These are phyloP conservation scores for Beta corolliflora DNA, from an alignment of 179 eudicot species.

Conservation along the genomic window DNA sequence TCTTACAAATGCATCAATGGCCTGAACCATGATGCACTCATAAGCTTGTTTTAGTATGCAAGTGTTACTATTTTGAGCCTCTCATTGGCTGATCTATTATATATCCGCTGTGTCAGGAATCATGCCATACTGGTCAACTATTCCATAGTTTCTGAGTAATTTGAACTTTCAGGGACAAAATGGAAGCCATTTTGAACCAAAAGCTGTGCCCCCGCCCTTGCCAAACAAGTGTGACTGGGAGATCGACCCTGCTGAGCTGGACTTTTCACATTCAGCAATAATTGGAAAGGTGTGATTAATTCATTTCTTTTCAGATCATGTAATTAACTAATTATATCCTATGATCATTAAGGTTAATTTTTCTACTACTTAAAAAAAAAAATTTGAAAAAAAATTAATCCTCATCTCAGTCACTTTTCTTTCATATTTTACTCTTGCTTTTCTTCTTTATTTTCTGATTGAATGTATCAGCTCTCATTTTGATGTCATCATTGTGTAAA, in stretches of 20 bases:
- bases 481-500: background rate
- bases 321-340: background rate
- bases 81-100: background rate
- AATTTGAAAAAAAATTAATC: no score
- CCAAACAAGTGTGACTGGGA: constrained; percentile 99
- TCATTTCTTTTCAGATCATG: background rate
- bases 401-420: background rate
- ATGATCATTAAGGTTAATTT: background rate
- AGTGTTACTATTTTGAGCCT: constrained; percentile 15
- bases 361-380: no score
- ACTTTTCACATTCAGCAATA: constrained; percentile 65
- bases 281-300: constrained; percentile 85
- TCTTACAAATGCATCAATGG: background rate
- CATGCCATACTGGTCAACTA: background rate
- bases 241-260: constrained; percentile 92
- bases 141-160: background rate
- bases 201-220: constrained; percentile 87
- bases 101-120: constrained; percentile 2
- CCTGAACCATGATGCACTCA: background rate
- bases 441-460: background rate
- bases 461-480: background rate
- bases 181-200: constrained; percentile 98
- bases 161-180: constrained; percentile 79
- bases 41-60: background rate
- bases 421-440: background rate